Evolutionary conservation across 2,329 filamentous ascomycete genomes (phyloP).

Genomic region (Trichoderma sp.): DNA sequence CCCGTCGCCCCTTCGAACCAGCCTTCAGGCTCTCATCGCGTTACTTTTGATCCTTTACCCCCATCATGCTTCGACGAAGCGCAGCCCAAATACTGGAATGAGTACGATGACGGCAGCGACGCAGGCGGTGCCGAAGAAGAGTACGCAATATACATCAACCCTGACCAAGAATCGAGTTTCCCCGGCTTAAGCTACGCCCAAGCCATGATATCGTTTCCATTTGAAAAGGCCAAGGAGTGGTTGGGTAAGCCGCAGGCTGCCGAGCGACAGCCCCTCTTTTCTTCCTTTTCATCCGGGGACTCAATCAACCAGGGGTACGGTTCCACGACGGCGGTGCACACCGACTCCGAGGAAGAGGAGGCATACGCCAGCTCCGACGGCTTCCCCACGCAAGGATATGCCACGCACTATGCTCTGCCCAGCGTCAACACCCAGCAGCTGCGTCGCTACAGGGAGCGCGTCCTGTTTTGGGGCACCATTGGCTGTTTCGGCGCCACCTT

Average conservation of each 20-base stretch:
- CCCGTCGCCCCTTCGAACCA: constrained; percentile 21
- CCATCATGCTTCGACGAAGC: constrained; percentile 35
- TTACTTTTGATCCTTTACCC: constrained; percentile 41
- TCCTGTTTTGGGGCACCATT: constrained; percentile 58
- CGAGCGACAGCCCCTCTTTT: constrained; percentile 32
- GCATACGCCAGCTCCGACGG: constrained; percentile 59
- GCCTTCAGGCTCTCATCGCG: constrained; percentile 27
- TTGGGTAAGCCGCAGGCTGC: constrained; percentile 42
- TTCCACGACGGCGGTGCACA: constrained; percentile 36
- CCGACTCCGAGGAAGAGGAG: constrained; percentile 50
- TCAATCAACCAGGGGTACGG: constrained; percentile 38
- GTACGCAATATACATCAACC: constrained; percentile 77
- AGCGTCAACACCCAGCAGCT: constrained; percentile 57
- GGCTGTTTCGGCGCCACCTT: constrained; percentile 63
- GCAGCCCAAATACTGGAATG: constrained; percentile 73
- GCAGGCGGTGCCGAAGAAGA: constrained; percentile 60
- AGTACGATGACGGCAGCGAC: constrained; percentile 83
- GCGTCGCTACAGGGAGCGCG: constrained; percentile 55
- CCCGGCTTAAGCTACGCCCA: constrained; percentile 66
- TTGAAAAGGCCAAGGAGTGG: constrained; percentile 58
- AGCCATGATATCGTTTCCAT: constrained; percentile 53
- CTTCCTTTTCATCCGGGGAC: constrained; percentile 29
- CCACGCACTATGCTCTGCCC: constrained; percentile 58
- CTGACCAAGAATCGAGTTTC: constrained; percentile 63
- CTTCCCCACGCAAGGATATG: constrained; percentile 55